phyloP scores from a whole-genome alignment of 164 flowering plant species.

The Dillenia suffruticosa region DNA sequence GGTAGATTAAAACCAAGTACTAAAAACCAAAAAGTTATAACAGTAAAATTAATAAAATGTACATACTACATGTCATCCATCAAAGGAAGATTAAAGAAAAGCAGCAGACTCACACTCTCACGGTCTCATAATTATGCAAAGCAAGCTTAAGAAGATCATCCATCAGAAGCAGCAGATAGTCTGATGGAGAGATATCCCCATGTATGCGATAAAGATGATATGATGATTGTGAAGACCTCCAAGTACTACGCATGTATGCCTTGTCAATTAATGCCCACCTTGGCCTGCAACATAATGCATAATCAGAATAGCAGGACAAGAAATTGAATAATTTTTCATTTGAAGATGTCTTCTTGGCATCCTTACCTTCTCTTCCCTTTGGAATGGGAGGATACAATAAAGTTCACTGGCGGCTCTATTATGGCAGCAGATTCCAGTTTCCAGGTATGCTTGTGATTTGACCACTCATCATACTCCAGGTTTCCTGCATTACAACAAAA shows the following conservation, averaged over 20 bases:
- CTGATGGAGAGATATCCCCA: conserved; percentile 58
- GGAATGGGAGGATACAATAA: conserved; percentile 66
- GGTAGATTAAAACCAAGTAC: no score
- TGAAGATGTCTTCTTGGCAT: conserved; percentile 1
- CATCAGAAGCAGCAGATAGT: conserved; percentile 53
- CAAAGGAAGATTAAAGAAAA: conserved; percentile 3
- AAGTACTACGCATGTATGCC: conserved; percentile 89
- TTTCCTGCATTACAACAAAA: conserved; percentile 51
- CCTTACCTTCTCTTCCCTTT: conserved; percentile 81
- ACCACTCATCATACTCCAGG: conserved; percentile 95
- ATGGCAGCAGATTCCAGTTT: conserved; percentile 90
- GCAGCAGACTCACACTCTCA: conserved; percentile 66
- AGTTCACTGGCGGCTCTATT: conserved; percentile 84
- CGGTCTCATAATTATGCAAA: conserved; percentile 88
- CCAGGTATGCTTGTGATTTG: conserved; percentile 93
- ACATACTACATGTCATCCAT: background rate
- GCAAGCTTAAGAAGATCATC: conserved; percentile 81
- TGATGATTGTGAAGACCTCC: conserved; percentile 98
- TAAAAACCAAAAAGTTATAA: no score
- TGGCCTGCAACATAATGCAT: conserved; percentile 50
- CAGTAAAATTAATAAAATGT: no score
- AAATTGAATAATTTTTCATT: conserved; percentile 2
- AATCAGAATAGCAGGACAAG: conserved; percentile 2
- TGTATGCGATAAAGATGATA: conserved; percentile 72
- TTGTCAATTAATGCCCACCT: conserved; percentile 95